phyloP scores from a whole-genome alignment of 108 stramenopile genomes.

The Mayamaea pseudoterrestris region DNA sequence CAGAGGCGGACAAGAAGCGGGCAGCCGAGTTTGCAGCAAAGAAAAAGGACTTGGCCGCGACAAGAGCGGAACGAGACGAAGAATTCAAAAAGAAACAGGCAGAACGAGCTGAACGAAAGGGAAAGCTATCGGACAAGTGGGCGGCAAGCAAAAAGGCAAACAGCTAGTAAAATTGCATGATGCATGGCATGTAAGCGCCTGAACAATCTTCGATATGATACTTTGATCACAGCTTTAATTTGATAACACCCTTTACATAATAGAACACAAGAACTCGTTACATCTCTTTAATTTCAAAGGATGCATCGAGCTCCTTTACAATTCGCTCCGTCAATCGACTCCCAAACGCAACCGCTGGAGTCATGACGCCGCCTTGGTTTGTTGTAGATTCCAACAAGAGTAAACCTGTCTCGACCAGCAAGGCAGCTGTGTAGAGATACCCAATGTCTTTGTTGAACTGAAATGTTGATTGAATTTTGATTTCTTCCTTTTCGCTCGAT shows the following conservation, averaged over 20 bases:
- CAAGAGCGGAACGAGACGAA: slow-evolving; percentile 12
- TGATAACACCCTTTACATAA: too few relatives aligned
- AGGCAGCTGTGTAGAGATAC: slow-evolving; percentile 19
- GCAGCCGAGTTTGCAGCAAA: slow-evolving; percentile 3
- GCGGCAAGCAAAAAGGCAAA: slow-evolving; percentile 18
- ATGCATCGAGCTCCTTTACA: slow-evolving; percentile 15
- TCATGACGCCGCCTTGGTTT: slow-evolving; percentile 11
- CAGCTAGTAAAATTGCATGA: too few relatives aligned
- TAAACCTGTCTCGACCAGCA: slow-evolving; percentile 19
- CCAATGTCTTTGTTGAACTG: slow-evolving; percentile 18
- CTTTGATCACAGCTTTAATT: too few relatives aligned
- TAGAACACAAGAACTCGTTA: too few relatives aligned
- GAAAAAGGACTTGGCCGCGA: slow-evolving; percentile 2
- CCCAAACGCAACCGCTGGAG: slow-evolving; percentile 22
- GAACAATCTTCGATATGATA: too few relatives aligned
- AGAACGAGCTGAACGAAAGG: slow-evolving; percentile 27
- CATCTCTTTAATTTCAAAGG: too few relatives aligned
- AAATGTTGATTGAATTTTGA: slow-evolving; percentile 6
- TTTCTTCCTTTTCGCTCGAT: background rate
- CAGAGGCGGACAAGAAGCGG: slow-evolving; percentile 17
- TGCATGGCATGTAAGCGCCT: too few relatives aligned
- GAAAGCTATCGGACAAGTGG: slow-evolving; percentile 22
- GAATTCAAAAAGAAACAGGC: slow-evolving; percentile 28
- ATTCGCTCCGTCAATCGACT: slow-evolving; percentile 21
- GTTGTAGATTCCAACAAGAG: slow-evolving; percentile 8